Conservation (phyloP, 441 rosid species). For the Euphorbia celastroides region DNA sequence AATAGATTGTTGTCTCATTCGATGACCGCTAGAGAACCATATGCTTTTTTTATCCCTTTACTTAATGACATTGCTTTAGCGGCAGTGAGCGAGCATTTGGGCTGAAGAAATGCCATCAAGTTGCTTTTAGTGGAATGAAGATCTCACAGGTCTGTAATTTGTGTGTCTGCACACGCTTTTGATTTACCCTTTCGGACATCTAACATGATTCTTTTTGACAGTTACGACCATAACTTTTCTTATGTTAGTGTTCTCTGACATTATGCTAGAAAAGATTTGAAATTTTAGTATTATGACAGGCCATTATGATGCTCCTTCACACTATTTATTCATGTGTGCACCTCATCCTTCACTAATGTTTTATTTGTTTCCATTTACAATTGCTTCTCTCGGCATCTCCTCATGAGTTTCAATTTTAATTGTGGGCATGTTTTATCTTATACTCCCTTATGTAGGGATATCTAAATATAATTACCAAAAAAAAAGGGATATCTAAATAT, state of each 20-base stretch:
- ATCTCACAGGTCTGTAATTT: slow-evolving; percentile 47
- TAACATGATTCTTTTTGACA: no score
- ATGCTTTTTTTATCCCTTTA: no score
- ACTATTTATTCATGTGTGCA: no score
- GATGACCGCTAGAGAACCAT: neutral
- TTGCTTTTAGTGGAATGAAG: slow-evolving; percentile 60
- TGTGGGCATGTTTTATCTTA: neutral
- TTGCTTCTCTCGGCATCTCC: slow-evolving; percentile 4
- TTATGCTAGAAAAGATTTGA: neutral
- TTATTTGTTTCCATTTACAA: neutral
- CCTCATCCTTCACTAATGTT: neutral
- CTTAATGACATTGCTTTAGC: slow-evolving; percentile 9
- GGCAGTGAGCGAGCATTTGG: slow-evolving; percentile 13
- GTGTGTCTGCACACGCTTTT: no score
- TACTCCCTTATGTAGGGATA: neutral
- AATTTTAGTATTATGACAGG: no score
- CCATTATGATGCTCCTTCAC: neutral
- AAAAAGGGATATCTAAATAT: no score
- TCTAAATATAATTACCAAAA: neutral
- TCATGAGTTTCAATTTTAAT: neutral
- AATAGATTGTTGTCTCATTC: slow-evolving; percentile 14
- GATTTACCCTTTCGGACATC: no score
- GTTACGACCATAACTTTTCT: no score
- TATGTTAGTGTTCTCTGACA: no score
- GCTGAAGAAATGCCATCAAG: slow-evolving; percentile 48